Conservation (phyloP, 2,329 filamentous ascomycete genomes). For the Claviceps quebecensis region DNA sequence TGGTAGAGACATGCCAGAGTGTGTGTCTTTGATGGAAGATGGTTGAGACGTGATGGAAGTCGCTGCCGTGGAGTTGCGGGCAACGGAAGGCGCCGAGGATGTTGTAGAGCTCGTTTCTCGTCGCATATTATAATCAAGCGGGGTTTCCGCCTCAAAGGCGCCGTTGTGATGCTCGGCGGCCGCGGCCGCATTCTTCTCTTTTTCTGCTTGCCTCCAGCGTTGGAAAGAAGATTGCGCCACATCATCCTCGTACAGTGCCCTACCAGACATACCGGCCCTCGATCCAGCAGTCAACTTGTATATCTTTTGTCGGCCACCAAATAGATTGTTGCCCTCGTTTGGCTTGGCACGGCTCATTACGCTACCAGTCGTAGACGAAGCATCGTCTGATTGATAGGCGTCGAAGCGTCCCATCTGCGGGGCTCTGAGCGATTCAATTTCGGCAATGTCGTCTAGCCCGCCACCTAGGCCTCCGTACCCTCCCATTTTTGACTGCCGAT, state of each 20-base stretch:
- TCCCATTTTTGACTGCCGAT: conserved; percentile 62
- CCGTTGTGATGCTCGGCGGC: conserved; percentile 23
- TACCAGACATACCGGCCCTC: conserved; percentile 44
- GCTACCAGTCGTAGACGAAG: conserved; percentile 48
- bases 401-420: conserved; percentile 45
- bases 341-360: conserved; percentile 78
- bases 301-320: conserved; percentile 90
- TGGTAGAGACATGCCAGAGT: conserved; percentile 23
- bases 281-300: conserved; percentile 62
- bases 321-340: conserved; percentile 80
- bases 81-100: conserved; percentile 52
- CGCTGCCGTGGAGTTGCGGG: conserved; percentile 70
- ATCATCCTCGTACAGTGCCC: conserved; percentile 76
- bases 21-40: conserved; percentile 35
- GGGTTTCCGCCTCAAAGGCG: conserved; percentile 29
- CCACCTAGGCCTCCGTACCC: conserved; percentile 48
- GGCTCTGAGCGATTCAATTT: conserved; percentile 68
- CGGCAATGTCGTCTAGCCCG: conserved; percentile 69
- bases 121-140: conserved; percentile 55
- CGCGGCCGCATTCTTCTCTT: conserved; percentile 33
- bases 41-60: conserved; percentile 63
- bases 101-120: conserved; percentile 79
- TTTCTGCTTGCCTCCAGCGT: conserved; percentile 51
- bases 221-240: conserved; percentile 74
- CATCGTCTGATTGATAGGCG: conserved; percentile 60